Conservation (phyloP, 202 grass and related monocot species). For the Zoysia matrella region DNA sequence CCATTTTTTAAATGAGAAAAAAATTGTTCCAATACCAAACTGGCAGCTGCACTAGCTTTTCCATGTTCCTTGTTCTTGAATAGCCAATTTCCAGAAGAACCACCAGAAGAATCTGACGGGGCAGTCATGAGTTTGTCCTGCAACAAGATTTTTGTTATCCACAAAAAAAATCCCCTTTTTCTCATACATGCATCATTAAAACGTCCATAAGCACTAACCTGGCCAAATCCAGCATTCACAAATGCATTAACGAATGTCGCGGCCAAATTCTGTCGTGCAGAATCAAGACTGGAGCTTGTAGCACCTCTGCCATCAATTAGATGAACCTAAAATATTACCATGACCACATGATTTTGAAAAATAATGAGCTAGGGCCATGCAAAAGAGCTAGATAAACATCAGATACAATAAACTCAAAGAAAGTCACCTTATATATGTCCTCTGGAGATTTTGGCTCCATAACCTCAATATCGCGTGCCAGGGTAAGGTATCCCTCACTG, state of each 20-base stretch:
- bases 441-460: too few species aligned
- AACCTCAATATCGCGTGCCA: too few species aligned
- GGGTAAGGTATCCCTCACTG: too few species aligned
- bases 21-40: not conserved
- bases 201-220: slow-evolving; percentile 41
- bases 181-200: not conserved
- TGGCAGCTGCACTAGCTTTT: too few species aligned
- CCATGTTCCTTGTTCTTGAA: too few species aligned
- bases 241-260: too few species aligned
- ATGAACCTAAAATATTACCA: slow-evolving; percentile 56
- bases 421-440: slow-evolving; percentile 93
- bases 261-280: too few species aligned
- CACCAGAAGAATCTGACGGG: too few species aligned
- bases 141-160: slow-evolving; percentile 19
- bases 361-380: too few species aligned
- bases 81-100: too few species aligned
- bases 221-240: slow-evolving; percentile 60
- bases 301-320: slow-evolving; percentile 69
- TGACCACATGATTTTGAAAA: not conserved
- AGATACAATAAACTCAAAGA: not conserved
- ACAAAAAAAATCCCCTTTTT: not conserved
- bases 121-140: slow-evolving; percentile 82
- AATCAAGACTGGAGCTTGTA: not conserved
- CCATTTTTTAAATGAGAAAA: slow-evolving; percentile 54
- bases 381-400: not conserved